These are phyloP conservation scores for Fusarium staphyleae DNA, from an alignment of 2,329 filamentous ascomycete species.

Conservation along the genomic window DNA sequence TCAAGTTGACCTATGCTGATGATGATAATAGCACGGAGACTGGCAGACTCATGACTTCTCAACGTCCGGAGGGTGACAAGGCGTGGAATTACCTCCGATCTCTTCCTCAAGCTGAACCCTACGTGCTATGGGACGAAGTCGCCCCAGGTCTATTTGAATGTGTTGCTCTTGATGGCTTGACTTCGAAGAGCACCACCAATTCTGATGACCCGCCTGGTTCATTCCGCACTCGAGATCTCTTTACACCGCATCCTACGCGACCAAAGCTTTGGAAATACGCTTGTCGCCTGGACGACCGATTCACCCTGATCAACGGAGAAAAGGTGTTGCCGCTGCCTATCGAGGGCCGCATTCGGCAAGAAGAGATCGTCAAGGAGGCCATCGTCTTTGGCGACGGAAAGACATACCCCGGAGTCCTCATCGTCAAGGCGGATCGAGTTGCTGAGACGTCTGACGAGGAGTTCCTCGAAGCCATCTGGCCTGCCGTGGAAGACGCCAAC, in stretches of 20 bases:
- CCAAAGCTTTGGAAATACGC: slow-evolving; percentile 55
- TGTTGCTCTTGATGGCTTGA: slow-evolving; percentile 48
- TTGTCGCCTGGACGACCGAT: slow-evolving; percentile 53
- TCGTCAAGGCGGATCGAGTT: slow-evolving; percentile 58
- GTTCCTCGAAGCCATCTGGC: slow-evolving; percentile 57
- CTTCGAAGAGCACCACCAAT: slow-evolving; percentile 45
- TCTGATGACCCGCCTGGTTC: slow-evolving; percentile 54
- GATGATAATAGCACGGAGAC: slow-evolving; percentile 32
- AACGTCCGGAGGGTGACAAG: slow-evolving; percentile 37
- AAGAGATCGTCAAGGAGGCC: slow-evolving; percentile 60
- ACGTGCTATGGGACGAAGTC: slow-evolving; percentile 42
- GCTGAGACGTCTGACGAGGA: slow-evolving; percentile 51
- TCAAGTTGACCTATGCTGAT: neutral
- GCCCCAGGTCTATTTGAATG: slow-evolving; percentile 47
- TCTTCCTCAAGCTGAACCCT: slow-evolving; percentile 33
- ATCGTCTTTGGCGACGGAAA: slow-evolving; percentile 64
- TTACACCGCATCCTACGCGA: slow-evolving; percentile 51
- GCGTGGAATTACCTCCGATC: slow-evolving; percentile 47
- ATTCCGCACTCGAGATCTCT: slow-evolving; percentile 55
- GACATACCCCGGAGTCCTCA: slow-evolving; percentile 59
- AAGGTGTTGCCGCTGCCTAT: slow-evolving; percentile 55
- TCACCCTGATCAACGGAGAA: slow-evolving; percentile 57
- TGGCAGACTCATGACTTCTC: slow-evolving; percentile 40
- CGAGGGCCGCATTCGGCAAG: slow-evolving; percentile 62
- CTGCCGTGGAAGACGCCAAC: slow-evolving; percentile 60